Evolutionary conservation across 805 yeast genomes (phyloP).

Genomic region (Crinitomyces ghanaensis): DNA sequence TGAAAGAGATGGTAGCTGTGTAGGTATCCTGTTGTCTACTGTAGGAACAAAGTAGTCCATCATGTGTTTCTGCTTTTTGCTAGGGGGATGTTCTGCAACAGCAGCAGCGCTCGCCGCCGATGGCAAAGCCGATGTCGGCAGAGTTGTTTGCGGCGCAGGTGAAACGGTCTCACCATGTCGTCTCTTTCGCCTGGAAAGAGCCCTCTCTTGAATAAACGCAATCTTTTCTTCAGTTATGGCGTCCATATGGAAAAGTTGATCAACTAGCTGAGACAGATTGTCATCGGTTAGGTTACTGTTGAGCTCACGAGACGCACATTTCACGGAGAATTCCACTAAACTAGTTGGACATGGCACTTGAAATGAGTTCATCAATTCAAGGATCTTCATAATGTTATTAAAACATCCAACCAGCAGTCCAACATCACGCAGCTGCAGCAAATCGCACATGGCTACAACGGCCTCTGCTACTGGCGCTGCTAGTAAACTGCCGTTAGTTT

Average conservation of each 20-base stretch:
- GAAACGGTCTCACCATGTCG: neutral
- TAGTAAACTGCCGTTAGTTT: slow-evolving; percentile 21
- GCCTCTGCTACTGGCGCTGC: slow-evolving; percentile 39
- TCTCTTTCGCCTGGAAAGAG: slow-evolving; percentile 1
- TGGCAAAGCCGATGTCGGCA: neutral
- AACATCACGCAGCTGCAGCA: slow-evolving; percentile 76
- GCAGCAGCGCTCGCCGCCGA: neutral
- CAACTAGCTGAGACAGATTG: slow-evolving; percentile 52
- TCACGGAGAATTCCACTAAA: slow-evolving; percentile 41
- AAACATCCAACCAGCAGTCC: slow-evolving; percentile 67
- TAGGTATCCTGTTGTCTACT: slow-evolving; percentile 8
- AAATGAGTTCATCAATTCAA: slow-evolving; percentile 22
- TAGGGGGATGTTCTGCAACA: too few species aligned
- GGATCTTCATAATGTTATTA: slow-evolving; percentile 23
- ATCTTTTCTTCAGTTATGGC: slow-evolving; percentile 12
- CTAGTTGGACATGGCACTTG: slow-evolving; percentile 39
- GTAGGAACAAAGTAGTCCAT: slow-evolving; percentile 3
- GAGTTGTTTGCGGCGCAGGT: neutral
- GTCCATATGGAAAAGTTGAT: slow-evolving; percentile 6
- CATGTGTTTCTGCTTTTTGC: slow-evolving; percentile 2
- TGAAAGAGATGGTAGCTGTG: too few species aligned
- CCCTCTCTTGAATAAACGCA: slow-evolving; percentile 1
- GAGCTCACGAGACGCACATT: slow-evolving; percentile 38
- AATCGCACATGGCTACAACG: slow-evolving; percentile 54
- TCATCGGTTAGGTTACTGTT: slow-evolving; percentile 59